Conservation (phyloP, 345 rosid genomes). For the Lumnitzera littorea region DNA sequence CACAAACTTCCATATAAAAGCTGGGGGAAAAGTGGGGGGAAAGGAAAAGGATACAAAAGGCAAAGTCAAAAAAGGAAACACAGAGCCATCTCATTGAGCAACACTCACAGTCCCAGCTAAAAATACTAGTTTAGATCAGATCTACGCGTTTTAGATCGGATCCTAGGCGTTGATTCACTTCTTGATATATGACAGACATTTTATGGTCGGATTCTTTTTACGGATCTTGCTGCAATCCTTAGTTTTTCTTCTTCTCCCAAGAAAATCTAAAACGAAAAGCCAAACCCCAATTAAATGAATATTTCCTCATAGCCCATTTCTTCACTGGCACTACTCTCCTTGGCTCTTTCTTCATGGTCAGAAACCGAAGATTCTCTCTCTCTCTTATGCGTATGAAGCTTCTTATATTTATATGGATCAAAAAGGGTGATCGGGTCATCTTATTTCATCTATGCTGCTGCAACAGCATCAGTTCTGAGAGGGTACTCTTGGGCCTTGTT, state of each 20-base stretch:
- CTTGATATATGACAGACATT: too few species aligned
- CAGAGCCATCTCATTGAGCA: conserved; percentile 14
- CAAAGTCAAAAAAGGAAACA: not conserved
- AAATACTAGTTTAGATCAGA: too few species aligned
- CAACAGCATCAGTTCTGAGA: conserved; percentile 9
- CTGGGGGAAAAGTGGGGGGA: too few species aligned
- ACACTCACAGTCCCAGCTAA: not conserved
- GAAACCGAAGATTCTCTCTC: not conserved
- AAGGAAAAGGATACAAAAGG: too few species aligned
- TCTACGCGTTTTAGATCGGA: too few species aligned
- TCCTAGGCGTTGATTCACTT: too few species aligned
- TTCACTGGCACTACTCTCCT: conserved; percentile 13
- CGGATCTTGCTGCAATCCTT: too few species aligned
- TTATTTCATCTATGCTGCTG: conserved; percentile 15
- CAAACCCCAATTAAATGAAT: conserved; percentile 1
- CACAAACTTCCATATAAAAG: too few species aligned
- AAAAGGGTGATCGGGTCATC: not conserved
- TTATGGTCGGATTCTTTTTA: too few species aligned
- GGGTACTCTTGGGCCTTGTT: conserved; percentile 9
- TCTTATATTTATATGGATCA: not conserved
- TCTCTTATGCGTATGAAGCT: not conserved
- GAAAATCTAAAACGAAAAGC: not conserved
- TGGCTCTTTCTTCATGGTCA: conserved; percentile 12
- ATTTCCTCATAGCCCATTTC: not conserved
- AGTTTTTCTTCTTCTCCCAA: too few species aligned